Conservation (phyloP, 2,329 filamentous ascomycete species). For the Botrytis elliptica region DNA sequence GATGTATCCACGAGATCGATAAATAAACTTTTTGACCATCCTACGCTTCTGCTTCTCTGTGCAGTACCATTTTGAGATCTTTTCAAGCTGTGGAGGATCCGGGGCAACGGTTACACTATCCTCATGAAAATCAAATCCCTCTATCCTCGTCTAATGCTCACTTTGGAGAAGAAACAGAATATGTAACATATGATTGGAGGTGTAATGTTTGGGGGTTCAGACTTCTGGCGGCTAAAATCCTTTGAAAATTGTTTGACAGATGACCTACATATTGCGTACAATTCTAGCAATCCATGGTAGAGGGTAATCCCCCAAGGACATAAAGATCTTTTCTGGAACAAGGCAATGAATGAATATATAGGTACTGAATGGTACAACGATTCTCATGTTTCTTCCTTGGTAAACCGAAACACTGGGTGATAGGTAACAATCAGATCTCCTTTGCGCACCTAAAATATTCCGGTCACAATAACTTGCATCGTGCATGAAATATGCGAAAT, state of each 20-base stretch:
- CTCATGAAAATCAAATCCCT: not conserved
- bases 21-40: not conserved
- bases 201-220: not conserved
- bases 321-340: not conserved
- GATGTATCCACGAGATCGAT: slow-evolving; percentile 6
- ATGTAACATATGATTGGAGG: slow-evolving; percentile 11
- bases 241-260: not conserved
- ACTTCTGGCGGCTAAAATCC: slow-evolving; percentile 3
- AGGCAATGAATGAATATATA: not conserved
- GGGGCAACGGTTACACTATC: slow-evolving; percentile 1
- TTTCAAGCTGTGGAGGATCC: slow-evolving; percentile 16
- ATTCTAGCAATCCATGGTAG: not conserved
- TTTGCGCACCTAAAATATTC: not conserved
- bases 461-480: not conserved
- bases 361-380: not conserved
- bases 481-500: not conserved
- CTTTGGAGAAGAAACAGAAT: not conserved
- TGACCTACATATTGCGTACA: slow-evolving; percentile 5
- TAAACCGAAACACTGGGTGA: not conserved
- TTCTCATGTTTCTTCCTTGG: not conserved
- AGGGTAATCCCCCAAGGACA: not conserved
- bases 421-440: slow-evolving; percentile 2
- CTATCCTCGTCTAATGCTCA: not conserved
- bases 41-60: not conserved
- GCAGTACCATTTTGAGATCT: not conserved